Evolutionary conservation across 495 filamentous ascomycete species (phyloP).

Genomic region (Neurospora sp.): DNA sequence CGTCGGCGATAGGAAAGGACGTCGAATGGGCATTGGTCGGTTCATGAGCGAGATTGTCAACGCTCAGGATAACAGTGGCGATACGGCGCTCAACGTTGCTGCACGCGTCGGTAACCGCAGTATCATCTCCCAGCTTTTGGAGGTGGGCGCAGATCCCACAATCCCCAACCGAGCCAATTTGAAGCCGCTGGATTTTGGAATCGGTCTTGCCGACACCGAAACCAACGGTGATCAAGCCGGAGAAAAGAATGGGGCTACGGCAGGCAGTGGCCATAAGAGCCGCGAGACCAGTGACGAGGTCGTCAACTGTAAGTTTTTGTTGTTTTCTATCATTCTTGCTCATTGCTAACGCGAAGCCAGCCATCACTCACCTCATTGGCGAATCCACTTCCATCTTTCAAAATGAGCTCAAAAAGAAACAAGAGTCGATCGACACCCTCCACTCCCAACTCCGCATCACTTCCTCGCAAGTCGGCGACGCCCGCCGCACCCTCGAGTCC

Average conservation of each 20-base stretch:
- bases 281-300: constrained; percentile 58
- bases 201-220: constrained; percentile 48
- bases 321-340: not conserved
- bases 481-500: constrained; percentile 56
- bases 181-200: constrained; percentile 81
- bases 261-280: constrained; percentile 35
- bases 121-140: constrained; percentile 84
- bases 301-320: constrained; percentile 47
- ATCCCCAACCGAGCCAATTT: constrained; percentile 84
- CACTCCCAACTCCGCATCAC: constrained; percentile 67
- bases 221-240: constrained; percentile 32
- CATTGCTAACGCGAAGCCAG: constrained; percentile 34
- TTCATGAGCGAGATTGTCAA: constrained; percentile 98
- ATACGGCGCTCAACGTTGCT: constrained; percentile 89
- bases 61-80: constrained; percentile 78
- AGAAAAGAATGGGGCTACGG: constrained; percentile 16
- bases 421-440: constrained; percentile 66
- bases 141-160: constrained; percentile 81
- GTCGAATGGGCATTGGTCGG: constrained; percentile 69
- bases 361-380: constrained; percentile 61
- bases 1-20: constrained; percentile 19
- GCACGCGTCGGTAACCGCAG: constrained; percentile 80
- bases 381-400: constrained; percentile 66
- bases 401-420: constrained; percentile 65
- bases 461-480: constrained; percentile 65